Base-by-base conservation (phyloP, 306 rosid genomes). In the Mucuna pruriens region DNA sequence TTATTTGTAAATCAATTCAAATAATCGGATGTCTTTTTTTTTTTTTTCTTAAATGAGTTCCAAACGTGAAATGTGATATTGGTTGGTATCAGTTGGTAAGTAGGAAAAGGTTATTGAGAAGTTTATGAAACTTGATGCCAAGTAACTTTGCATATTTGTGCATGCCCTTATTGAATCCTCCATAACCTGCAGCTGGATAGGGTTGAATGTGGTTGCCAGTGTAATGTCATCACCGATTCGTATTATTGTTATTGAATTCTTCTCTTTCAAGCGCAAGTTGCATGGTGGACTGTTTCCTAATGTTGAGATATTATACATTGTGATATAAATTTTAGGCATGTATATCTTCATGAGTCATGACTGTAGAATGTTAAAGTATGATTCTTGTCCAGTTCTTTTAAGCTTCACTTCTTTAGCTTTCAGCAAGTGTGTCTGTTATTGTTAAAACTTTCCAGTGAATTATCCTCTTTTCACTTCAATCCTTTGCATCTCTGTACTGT, bases 391-490 rank as follows among this genome's bases (percentile, higher is more conserved):
- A 31, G 7, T 54, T 65, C 44, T 65, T 62, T 72, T 52, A 77
- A 72, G 39, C 54, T 77, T 66, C 51, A 66, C 67, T 57, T 62
- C n/a, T 81, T 60, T 77, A 48, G 44, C 58, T 67, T 60, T 66
- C 22, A 26, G 82, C 10, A 9, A 25, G 45, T 42, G 20, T 36
- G 66, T 58, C 31, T 25, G 38, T 67, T 55, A 17, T 46, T 58
- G 25, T 65, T 75, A 75, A 31, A 60, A 80, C 55, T 48, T 34
- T 71, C 45, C 23, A 63, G 44, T 64, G 55, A 51, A 9, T 39
- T 44, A 17, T 63, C 15, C 16, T n/a, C 11, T 80, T 39, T 34
- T 6, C 55, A 6, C 15, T 81, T 81, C 40, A 39, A 78, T 52
- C 67, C 42, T 67, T 78, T 69, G 55, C 4, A 3, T 52, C 39